Evolutionary conservation across 1,284 basidiomycete species (phyloP).

Genomic region (Cryptococcus depauperatus): DNA sequence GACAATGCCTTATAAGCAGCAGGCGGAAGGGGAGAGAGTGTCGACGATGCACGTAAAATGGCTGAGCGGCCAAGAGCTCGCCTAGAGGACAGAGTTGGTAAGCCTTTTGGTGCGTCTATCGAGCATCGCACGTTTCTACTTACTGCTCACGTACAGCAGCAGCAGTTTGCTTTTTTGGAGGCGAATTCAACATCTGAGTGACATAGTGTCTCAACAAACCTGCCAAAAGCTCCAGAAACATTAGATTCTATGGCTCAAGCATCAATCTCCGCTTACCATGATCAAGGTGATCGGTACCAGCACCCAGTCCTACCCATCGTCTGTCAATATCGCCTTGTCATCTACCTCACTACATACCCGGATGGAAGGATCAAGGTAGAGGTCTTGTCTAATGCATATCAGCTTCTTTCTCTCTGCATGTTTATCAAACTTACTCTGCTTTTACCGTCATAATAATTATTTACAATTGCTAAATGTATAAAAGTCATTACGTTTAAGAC

Average conservation of each 20-base stretch:
- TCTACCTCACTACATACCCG: constrained; percentile 51
- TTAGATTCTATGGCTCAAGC: background rate
- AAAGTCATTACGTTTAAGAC: too few relatives aligned
- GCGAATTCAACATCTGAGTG: constrained; percentile 71
- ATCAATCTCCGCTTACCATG: constrained; percentile 57
- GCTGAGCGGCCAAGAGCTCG: constrained; percentile 75
- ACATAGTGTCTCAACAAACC: constrained; percentile 92
- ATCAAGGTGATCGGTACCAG: constrained; percentile 95
- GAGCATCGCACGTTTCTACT: background rate
- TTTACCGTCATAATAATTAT: constrained; percentile 28
- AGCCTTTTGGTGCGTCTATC: background rate
- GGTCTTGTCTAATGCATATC: constrained; percentile 34
- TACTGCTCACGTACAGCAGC: constrained; percentile 87
- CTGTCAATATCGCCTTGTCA: constrained; percentile 6
- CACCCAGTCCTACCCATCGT: constrained; percentile 52
- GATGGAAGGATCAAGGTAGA: constrained; percentile 89
- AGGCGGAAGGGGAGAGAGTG: constrained; percentile 72
- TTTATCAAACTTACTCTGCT: constrained; percentile 23
- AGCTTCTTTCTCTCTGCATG: background rate
- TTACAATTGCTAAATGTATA: too few relatives aligned
- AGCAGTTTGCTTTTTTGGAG: constrained; percentile 71
- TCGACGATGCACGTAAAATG: constrained; percentile 67
- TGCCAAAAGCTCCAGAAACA: constrained; percentile 65
- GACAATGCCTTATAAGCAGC: constrained; percentile 68
- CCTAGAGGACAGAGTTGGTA: constrained; percentile 46